Evolutionary conservation across 192 early-diverging fungal species (phyloP).

Genomic region (Entomortierella parvispora): DNA sequence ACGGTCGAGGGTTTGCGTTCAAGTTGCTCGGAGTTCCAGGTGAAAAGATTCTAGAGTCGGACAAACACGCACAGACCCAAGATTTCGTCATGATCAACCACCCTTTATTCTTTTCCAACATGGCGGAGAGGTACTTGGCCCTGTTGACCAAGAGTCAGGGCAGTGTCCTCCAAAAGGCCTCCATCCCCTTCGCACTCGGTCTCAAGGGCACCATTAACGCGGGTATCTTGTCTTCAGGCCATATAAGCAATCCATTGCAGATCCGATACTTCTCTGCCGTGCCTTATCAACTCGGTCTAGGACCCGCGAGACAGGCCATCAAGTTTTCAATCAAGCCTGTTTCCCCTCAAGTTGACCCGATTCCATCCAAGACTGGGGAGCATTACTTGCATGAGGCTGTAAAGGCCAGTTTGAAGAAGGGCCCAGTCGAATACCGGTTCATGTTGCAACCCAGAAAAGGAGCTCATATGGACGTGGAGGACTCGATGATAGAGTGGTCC

Average conservation of each 20-base stretch:
- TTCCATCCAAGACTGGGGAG: neutral
- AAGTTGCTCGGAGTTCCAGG: constrained; percentile 30
- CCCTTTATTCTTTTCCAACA: constrained; percentile 25
- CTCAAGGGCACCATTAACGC: constrained; percentile 14
- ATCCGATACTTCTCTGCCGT: constrained; percentile 33
- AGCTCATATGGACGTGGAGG: constrained; percentile 30
- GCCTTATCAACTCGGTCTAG: constrained; percentile 28
- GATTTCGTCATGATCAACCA: constrained; percentile 40
- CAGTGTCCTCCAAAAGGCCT: constrained; percentile 2
- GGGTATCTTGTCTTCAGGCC: neutral
- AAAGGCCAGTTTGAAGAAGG: constrained; percentile 2
- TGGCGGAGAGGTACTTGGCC: constrained; percentile 6
- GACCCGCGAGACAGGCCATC: constrained; percentile 19
- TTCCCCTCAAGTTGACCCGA: neutral
- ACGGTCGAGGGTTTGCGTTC: constrained; percentile 36
- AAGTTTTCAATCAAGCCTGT: constrained; percentile 42
- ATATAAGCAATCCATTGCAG: constrained; percentile 37
- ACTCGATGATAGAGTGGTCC: constrained; percentile 7
- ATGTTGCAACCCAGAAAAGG: constrained; percentile 20
- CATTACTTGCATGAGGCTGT: constrained; percentile 29
- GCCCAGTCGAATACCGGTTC: constrained; percentile 25
- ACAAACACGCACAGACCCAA: constrained; percentile 30
- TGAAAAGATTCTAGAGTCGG: constrained; percentile 25
- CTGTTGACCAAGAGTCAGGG: neutral
- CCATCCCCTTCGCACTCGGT: constrained; percentile 24